A percentile compares a stretch with the other conserved stretches of the same genome.
Evolutionary conservation across 345 rosid genomes (phyloP).

Genomic region (Populus nigra): DNA sequence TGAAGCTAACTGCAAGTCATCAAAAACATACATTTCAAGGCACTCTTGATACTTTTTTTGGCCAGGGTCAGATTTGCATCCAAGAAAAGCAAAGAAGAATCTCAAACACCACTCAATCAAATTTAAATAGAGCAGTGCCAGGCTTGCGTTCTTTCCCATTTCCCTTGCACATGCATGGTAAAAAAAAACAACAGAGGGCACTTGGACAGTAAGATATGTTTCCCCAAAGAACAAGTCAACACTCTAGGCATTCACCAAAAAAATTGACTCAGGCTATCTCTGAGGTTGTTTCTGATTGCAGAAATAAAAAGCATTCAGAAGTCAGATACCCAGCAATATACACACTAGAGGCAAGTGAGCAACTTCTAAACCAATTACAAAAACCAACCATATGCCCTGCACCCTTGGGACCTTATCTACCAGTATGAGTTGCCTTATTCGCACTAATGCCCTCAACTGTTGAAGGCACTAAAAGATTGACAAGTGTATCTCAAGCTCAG

Average conservation of each 20-base stretch:
- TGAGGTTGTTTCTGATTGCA: background rate
- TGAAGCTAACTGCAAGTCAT: background rate
- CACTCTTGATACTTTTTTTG: background rate
- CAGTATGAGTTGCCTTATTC: background rate
- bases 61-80: background rate
- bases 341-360: background rate
- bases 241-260: background rate
- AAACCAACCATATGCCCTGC: background rate
- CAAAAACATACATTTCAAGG: no score
- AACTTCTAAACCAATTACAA: background rate
- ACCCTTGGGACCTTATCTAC: background rate
- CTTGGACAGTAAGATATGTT: background rate
- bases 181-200: no score
- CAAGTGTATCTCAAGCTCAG: background rate
- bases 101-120: background rate
- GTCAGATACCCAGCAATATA: background rate
- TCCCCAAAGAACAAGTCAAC: background rate
- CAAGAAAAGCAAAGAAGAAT: background rate
- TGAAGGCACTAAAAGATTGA: background rate
- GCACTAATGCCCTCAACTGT: background rate
- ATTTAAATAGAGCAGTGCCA: background rate
- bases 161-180: no score
- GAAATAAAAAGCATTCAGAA: background rate
- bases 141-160: background rate
- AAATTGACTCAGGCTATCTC: background rate